Evolutionary conservation across 768 basidiomycete genomes (phyloP).

Genomic region (Rhizopogon roseolus): DNA sequence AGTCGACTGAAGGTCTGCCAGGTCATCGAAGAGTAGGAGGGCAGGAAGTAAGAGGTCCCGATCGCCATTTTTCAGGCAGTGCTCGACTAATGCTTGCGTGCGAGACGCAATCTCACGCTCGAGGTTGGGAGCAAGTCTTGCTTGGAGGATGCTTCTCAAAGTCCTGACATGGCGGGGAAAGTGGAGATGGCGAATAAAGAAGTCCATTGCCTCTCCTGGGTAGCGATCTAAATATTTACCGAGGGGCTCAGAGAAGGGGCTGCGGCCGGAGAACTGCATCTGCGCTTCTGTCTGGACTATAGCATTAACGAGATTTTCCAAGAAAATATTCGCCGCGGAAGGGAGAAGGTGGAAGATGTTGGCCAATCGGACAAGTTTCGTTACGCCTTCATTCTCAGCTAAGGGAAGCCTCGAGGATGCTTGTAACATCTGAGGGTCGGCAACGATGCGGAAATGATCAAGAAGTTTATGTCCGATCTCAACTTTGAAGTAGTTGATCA

Average conservation of each 20-base stretch:
- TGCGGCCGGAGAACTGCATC: constrained; percentile 84
- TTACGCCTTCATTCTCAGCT: constrained; percentile 85
- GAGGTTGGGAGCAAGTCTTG: constrained; percentile 71
- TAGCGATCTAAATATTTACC: constrained; percentile 91
- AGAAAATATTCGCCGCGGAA: constrained; percentile 86
- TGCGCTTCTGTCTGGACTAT: constrained; percentile 90
- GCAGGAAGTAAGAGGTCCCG: constrained; percentile 56
- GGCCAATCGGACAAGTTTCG: constrained; percentile 89
- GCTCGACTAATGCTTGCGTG: constrained; percentile 47
- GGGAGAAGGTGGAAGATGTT: constrained; percentile 98
- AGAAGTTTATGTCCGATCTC: constrained; percentile 97
- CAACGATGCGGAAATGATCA: constrained; percentile 91
- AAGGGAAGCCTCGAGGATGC: constrained; percentile 76
- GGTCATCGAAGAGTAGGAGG: constrained; percentile 71
- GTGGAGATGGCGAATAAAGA: constrained; percentile 76
- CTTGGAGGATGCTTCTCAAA: constrained; percentile 76
- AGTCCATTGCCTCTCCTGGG: constrained; percentile 77
- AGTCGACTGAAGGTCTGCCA: constrained; percentile 56
- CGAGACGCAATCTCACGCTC: constrained; percentile 62
- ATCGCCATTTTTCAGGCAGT: constrained; percentile 48
- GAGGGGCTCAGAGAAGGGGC: constrained; percentile 90
- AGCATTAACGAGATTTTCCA: constrained; percentile 80
- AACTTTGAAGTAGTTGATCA: constrained; percentile 99
- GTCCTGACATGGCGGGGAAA: constrained; percentile 80
- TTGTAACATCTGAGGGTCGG: constrained; percentile 81